Conservation (phyloP, 2,329 filamentous ascomycete genomes). For the Mycocentrospora acerina region DNA sequence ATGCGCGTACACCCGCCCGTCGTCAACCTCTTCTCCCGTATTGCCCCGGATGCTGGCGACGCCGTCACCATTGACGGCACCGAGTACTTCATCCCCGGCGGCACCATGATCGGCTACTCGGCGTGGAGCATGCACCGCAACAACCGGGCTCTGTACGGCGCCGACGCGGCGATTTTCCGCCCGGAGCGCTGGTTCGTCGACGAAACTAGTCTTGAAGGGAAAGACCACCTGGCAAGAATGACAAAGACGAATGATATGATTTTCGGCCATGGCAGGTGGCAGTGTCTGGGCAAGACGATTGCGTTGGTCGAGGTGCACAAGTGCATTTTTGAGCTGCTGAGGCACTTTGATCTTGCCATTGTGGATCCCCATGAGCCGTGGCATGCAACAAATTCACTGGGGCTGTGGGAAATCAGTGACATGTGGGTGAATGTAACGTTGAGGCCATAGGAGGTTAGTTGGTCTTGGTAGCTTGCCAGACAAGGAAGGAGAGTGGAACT, state of each 20-base stretch:
- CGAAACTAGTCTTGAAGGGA: slow-evolving; percentile 16
- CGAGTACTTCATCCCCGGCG: slow-evolving; percentile 37
- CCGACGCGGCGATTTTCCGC: slow-evolving; percentile 49
- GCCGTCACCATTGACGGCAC: slow-evolving; percentile 27
- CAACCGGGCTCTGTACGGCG: slow-evolving; percentile 33
- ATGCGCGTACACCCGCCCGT: slow-evolving; percentile 49
- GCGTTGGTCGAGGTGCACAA: slow-evolving; percentile 44
- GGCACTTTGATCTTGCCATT: slow-evolving; percentile 36
- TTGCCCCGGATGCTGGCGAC: slow-evolving; percentile 37
- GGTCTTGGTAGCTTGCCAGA: too few species aligned
- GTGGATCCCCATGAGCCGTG: slow-evolving; percentile 33
- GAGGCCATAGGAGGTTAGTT: too few species aligned
- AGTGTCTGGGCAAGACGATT: slow-evolving; percentile 37
- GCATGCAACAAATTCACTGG: slow-evolving; percentile 29
- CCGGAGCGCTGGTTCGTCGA: slow-evolving; percentile 53
- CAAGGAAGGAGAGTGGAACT: too few species aligned
- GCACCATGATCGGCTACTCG: slow-evolving; percentile 37
- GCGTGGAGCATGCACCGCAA: slow-evolving; percentile 36
- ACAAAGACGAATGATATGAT: slow-evolving; percentile 35
- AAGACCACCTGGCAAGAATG: slow-evolving; percentile 34
- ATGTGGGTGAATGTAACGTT: slow-evolving; percentile 36
- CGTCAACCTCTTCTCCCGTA: slow-evolving; percentile 33
- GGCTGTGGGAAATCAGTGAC: slow-evolving; percentile 32
- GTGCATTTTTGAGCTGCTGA: slow-evolving; percentile 44
- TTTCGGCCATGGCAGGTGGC: slow-evolving; percentile 41